Evolutionary conservation across 2,329 filamentous ascomycete species (phyloP).

Genomic region (Podosphaera xanthii): DNA sequence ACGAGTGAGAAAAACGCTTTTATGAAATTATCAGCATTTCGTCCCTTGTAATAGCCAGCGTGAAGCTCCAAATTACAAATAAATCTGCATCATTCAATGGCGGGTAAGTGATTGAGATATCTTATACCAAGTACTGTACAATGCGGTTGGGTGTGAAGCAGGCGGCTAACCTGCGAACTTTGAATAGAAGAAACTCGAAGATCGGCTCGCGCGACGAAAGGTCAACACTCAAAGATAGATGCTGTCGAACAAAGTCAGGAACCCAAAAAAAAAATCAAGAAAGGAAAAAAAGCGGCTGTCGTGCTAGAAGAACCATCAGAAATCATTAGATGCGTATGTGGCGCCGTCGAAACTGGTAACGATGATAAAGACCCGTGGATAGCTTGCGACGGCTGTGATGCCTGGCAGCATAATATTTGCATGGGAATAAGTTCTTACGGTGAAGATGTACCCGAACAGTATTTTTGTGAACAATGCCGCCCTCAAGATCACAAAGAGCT

Average conservation of each 20-base stretch:
- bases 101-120: slow-evolving; percentile 29
- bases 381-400: slow-evolving; percentile 74
- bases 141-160: background rate
- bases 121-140: background rate
- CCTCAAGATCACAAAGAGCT: slow-evolving; percentile 54
- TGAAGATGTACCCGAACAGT: slow-evolving; percentile 55
- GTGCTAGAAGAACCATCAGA: slow-evolving; percentile 25
- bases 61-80: slow-evolving; percentile 9
- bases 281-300: slow-evolving; percentile 25
- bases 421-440: slow-evolving; percentile 64
- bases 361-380: slow-evolving; percentile 85
- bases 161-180: slow-evolving; percentile 8
- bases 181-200: slow-evolving; percentile 58
- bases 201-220: slow-evolving; percentile 89
- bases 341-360: slow-evolving; percentile 64
- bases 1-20: slow-evolving; percentile 15
- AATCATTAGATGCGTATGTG: slow-evolving; percentile 82
- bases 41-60: slow-evolving; percentile 12
- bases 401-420: slow-evolving; percentile 95
- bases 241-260: slow-evolving; percentile 28
- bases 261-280: slow-evolving; percentile 25
- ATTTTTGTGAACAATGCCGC: slow-evolving; percentile 79
- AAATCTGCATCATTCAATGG: slow-evolving; percentile 20
- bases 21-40: slow-evolving; percentile 9
- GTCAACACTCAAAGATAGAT: slow-evolving; percentile 70